Base-by-base conservation (phyloP, 148 eudicot genomes). In the Salicornia ramosissima region DNA sequence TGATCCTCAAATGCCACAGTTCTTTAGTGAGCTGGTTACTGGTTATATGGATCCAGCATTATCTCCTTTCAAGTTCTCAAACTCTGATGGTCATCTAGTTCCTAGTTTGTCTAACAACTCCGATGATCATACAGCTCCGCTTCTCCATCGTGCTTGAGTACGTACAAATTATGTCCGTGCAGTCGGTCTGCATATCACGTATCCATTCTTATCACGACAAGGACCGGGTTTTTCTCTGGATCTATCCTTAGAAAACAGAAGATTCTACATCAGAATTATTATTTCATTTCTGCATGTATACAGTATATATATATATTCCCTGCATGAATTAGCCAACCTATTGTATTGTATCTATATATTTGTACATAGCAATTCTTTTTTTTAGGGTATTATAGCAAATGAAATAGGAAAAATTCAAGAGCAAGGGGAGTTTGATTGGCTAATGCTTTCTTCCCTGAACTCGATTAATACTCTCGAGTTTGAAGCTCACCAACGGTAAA, bases 1-100 rank as follows among this genome's bases (percentile, higher is more conserved):
- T 33, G 77, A 88, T 67, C 80, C 81, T 14, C 39, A 66, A 55
- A 86, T 82, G 90, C 79, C 78, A 0, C 85, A 79, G 60, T 88
- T 88, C 80, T 79, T 52, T 39, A 65, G 71, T 29, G 73, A 64
- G 36, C 75, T 86, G 78, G 69, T 71, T 54, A 78, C 74, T 29
- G 83, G 84, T 8, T 88, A 88, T 53, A 73, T 64, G 64, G 88
- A 86, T 60, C 93, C 93, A 10, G 88, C 86, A 31, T 56, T 81
- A 68, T 71, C 79, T 51, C 86, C 88, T 26, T 29, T 74, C 33
- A 76, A 73, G 60, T 53, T 22, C 60, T 74, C 85, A 31, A 51
- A 71, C 60, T 21, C 78, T 3, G 76, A 67, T 57, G 71, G 78
- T 71, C 76, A 21, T 21, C 73, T 47, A 63, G n/a, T 10, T 52